Evolutionary conservation across 345 rosid species (phyloP).

Genomic region (Arabis hirsuta): DNA sequence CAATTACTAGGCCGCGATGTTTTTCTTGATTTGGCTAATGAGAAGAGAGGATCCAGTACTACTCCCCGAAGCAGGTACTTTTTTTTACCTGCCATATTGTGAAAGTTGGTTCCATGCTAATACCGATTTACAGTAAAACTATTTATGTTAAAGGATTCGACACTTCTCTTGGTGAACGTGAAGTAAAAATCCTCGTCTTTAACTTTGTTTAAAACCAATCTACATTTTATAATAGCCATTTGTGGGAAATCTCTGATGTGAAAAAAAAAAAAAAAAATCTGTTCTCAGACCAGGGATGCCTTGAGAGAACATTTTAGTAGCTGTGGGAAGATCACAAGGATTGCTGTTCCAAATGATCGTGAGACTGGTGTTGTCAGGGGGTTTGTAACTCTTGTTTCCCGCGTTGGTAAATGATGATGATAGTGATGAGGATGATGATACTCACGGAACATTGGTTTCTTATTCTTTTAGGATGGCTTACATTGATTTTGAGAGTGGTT

Average conservation of each 20-base stretch:
- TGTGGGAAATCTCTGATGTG: neutral
- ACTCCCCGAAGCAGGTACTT: slow-evolving; percentile 66
- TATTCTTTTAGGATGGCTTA: slow-evolving; percentile 63
- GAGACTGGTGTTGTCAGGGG: slow-evolving; percentile 70
- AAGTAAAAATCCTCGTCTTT: slow-evolving; percentile 47
- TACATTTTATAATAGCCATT: neutral
- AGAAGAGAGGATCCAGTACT: slow-evolving; percentile 50
- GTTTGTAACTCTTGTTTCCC: slow-evolving; percentile 48
- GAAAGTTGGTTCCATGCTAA: neutral
- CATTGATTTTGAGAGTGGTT: slow-evolving; percentile 56
- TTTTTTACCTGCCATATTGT: neutral
- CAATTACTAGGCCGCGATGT: slow-evolving; percentile 52
- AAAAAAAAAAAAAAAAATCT: neutral
- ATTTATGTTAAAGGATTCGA: slow-evolving; percentile 63
- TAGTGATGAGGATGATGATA: neutral
- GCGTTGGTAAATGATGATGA: neutral
- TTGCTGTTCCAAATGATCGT: slow-evolving; percentile 60
- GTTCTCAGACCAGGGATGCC: slow-evolving; percentile 54
- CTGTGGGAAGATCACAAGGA: slow-evolving; percentile 71
- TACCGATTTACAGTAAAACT: slow-evolving; percentile 32
- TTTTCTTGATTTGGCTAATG: slow-evolving; percentile 65
- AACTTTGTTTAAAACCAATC: slow-evolving; percentile 16
- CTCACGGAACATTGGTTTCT: neutral
- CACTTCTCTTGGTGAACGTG: slow-evolving; percentile 49
- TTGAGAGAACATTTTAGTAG: slow-evolving; percentile 60